Conservation (phyloP, 108 stramenopile species). For the Schizochytrium sp. region DNA sequence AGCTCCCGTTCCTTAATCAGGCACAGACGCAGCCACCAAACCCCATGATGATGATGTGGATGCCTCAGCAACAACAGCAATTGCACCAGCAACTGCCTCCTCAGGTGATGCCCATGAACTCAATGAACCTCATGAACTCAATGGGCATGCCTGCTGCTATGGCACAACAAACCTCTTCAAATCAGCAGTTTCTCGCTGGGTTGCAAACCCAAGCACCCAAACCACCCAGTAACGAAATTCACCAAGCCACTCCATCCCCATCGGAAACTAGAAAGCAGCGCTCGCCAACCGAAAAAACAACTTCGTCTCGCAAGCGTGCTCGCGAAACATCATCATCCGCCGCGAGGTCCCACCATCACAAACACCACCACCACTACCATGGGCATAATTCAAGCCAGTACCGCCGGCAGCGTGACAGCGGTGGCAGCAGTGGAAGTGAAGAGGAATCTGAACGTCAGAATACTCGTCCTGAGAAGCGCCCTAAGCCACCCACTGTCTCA, state of each 20-base stretch:
- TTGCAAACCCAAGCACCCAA: background rate
- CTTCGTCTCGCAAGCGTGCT: background rate
- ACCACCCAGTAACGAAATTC: background rate
- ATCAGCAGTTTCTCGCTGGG: conserved; percentile 16
- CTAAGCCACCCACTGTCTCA: background rate
- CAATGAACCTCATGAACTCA: background rate
- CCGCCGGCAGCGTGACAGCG: conserved; percentile 32
- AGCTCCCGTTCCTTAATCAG: background rate
- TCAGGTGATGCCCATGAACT: background rate
- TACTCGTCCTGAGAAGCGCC: conserved; percentile 17
- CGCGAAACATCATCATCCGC: background rate
- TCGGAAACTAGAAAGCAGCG: background rate
- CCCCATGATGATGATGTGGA: conserved; percentile 48
- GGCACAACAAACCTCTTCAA: conserved; percentile 1
- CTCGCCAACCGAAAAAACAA: background rate
- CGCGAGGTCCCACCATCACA: conserved; percentile 14
- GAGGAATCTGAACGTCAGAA: conserved; percentile 7
- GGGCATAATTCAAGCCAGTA: conserved; percentile 19
- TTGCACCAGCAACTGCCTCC: background rate
- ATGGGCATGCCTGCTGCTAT: background rate
- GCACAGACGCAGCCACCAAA: background rate
- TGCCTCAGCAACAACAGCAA: background rate
- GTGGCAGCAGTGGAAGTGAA: conserved; percentile 12
- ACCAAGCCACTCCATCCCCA: no score
- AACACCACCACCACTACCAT: conserved; percentile 44